These are phyloP conservation scores for Backusella tarrabulga DNA, from an alignment of 192 early-diverging fungal species.

Conservation along the genomic window DNA sequence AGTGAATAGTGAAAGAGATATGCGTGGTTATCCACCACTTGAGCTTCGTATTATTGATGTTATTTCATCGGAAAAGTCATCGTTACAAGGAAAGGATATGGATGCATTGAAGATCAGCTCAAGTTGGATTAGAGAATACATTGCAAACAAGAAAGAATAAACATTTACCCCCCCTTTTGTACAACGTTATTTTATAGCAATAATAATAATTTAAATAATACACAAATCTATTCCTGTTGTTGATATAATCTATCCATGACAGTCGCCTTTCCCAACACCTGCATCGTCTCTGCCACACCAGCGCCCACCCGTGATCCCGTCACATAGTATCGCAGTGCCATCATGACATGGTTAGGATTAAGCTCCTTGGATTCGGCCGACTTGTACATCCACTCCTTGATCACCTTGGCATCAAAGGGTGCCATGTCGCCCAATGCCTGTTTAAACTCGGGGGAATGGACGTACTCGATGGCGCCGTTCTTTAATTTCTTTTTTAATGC, in stretches of 20 bases:
- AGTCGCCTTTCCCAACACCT: constrained; percentile 42
- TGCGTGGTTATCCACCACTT: constrained; percentile 52
- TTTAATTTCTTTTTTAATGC: constrained; percentile 39
- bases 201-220: neutral
- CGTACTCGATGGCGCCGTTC: constrained; percentile 27
- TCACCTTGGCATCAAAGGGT: constrained; percentile 26
- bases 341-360: constrained; percentile 56
- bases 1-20: constrained; percentile 78
- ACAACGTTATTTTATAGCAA: neutral
- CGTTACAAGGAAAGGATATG: constrained; percentile 38
- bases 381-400: constrained; percentile 39
- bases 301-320: constrained; percentile 64
- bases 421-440: neutral
- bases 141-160: constrained; percentile 28
- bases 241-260: constrained; percentile 29
- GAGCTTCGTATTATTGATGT: constrained; percentile 73
- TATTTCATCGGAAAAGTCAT: constrained; percentile 44
- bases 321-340: constrained; percentile 61
- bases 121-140: constrained; percentile 65
- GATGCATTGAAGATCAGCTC: constrained; percentile 76
- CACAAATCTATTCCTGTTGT: neutral
- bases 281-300: constrained; percentile 53
- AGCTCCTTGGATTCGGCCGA: constrained; percentile 36
- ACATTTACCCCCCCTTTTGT: neutral
- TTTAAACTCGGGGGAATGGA: neutral